These are phyloP conservation scores for Trichocladium antarcticum DNA, from an alignment of 495 filamentous ascomycete genomes.

Conservation along the genomic window DNA sequence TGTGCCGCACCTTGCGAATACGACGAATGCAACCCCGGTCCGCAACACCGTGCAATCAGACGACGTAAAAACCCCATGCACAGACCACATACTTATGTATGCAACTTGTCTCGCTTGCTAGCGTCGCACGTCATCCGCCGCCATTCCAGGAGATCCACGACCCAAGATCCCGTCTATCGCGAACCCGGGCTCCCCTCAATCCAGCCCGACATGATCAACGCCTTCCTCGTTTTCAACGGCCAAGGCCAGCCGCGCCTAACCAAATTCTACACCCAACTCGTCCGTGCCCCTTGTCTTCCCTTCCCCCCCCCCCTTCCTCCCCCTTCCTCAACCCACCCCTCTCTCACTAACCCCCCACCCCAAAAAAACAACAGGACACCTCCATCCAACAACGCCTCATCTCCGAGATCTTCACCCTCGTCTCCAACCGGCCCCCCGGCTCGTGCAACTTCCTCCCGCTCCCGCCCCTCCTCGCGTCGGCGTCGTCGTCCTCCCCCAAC, in stretches of 20 bases:
- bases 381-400: constrained; percentile 93
- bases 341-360: constrained; percentile 7
- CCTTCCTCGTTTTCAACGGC: constrained; percentile 97
- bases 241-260: constrained; percentile 90
- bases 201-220: constrained; percentile 73
- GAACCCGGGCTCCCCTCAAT: too few relatives aligned
- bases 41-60: too few relatives aligned
- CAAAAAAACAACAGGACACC: constrained; percentile 64
- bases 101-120: too few relatives aligned
- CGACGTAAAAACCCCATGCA: too few relatives aligned
- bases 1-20: too few relatives aligned
- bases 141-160: too few relatives aligned
- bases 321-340: neutral
- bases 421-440: constrained; percentile 71
- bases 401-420: constrained; percentile 94
- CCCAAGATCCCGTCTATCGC: too few relatives aligned
- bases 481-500: constrained; percentile 47
- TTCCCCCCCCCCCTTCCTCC: neutral
- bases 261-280: constrained; percentile 98
- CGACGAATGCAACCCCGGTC: too few relatives aligned
- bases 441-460: constrained; percentile 94
- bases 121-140: too few relatives aligned
- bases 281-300: constrained; percentile 30
- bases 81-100: too few relatives aligned
- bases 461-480: constrained; percentile 41